Conservation (phyloP, 2,329 filamentous ascomycete genomes). For the Apiospora koreana region DNA sequence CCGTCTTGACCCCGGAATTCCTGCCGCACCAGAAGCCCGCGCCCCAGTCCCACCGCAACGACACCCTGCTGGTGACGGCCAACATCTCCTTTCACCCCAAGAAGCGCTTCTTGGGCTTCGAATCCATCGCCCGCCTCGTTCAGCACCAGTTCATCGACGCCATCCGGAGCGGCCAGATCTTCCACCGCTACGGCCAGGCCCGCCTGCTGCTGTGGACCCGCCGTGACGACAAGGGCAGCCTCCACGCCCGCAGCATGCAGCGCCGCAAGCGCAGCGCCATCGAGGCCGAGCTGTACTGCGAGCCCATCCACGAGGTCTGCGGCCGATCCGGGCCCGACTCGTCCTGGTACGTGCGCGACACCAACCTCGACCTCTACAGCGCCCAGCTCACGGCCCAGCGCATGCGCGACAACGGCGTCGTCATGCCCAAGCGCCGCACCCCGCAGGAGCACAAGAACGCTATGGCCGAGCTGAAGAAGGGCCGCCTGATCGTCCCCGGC, state of each 20-base stretch:
- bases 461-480: constrained; percentile 40
- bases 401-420: constrained; percentile 48
- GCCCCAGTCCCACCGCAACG: constrained; percentile 56
- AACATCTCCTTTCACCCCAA: constrained; percentile 62
- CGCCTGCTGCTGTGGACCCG: constrained; percentile 76
- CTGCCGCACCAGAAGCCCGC: constrained; percentile 56
- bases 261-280: constrained; percentile 58
- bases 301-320: constrained; percentile 61
- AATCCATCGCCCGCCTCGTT: constrained; percentile 59
- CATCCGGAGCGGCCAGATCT: constrained; percentile 58
- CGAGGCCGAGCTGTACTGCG: constrained; percentile 61
- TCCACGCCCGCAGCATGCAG: constrained; percentile 62
- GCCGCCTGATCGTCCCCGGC: constrained; percentile 21
- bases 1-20: constrained; percentile 50
- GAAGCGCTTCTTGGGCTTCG: constrained; percentile 50
- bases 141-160: constrained; percentile 62
- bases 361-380: constrained; percentile 49
- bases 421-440: constrained; percentile 47
- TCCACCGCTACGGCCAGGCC: constrained; percentile 78
- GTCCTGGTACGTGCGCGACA: constrained; percentile 42
- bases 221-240: constrained; percentile 55
- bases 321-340: constrained; percentile 33
- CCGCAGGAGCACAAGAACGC: constrained; percentile 36
- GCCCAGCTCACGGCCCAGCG: constrained; percentile 38
- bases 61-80: constrained; percentile 71